phyloP scores from a whole-genome alignment of 768 basidiomycete species.

The Coprinopsis marcescibilis region DNA sequence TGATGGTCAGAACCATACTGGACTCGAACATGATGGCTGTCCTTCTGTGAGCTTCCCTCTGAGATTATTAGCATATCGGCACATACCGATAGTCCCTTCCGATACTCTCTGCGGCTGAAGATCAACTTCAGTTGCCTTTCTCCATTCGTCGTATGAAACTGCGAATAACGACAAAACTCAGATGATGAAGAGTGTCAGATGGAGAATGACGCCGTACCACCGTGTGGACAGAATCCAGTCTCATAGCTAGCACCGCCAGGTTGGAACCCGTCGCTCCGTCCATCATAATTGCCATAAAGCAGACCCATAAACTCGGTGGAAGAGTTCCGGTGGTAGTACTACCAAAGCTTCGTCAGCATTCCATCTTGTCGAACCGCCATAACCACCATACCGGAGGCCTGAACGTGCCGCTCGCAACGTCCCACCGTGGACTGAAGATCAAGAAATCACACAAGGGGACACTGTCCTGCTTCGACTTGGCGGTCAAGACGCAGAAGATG shows the following conservation, averaged over 20 bases:
- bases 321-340: slow-evolving; percentile 64
- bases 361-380: background rate
- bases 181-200: background rate
- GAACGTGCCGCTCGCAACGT: slow-evolving; percentile 54
- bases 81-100: slow-evolving; percentile 48
- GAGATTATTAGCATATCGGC: background rate
- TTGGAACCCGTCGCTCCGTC: slow-evolving; percentile 55
- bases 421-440: slow-evolving; percentile 62
- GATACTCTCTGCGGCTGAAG: slow-evolving; percentile 45
- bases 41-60: background rate
- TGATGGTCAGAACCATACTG: slow-evolving; percentile 55
- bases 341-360: background rate
- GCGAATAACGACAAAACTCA: background rate
- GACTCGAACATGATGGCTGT: slow-evolving; percentile 62
- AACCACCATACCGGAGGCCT: slow-evolving; percentile 44
- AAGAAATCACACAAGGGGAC: slow-evolving; percentile 60
- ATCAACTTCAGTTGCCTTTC: slow-evolving; percentile 49
- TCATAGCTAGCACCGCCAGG: slow-evolving; percentile 61
- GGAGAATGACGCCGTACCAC: slow-evolving; percentile 33
- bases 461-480: slow-evolving; percentile 52
- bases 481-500: slow-evolving; percentile 64
- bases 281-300: slow-evolving; percentile 57
- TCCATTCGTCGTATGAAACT: slow-evolving; percentile 59
- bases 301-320: slow-evolving; percentile 62
- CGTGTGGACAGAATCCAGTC: slow-evolving; percentile 61